A percentile compares a stretch with the other conserved stretches of the same genome.
phyloP scores from a whole-genome alignment of 495 filamentous ascomycete genomes.

The Penicillium robsamsonii region DNA sequence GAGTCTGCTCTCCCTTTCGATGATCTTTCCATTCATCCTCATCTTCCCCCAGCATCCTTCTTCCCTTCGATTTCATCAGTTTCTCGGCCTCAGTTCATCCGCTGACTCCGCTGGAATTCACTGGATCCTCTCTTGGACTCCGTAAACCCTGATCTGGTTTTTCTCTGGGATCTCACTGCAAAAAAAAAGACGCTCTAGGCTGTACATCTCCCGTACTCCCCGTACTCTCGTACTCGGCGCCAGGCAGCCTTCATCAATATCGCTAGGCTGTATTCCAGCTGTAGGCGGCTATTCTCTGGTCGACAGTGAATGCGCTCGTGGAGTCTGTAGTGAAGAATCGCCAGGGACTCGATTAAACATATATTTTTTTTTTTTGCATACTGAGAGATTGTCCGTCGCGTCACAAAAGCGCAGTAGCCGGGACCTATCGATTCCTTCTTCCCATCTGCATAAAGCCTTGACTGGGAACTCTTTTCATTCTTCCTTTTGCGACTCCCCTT shows the following conservation, averaged over 20 bases:
- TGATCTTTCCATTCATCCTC: conserved; percentile 18
- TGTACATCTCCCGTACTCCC: conserved; percentile 34
- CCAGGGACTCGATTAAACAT: conserved; percentile 29
- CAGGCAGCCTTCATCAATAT: conserved; percentile 26
- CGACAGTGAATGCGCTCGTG: conserved; percentile 38
- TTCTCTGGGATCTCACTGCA: conserved; percentile 21
- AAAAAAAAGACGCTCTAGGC: conserved; percentile 29
- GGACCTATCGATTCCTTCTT: background rate
- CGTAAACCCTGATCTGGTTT: conserved; percentile 29
- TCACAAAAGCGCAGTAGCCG: conserved; percentile 11
- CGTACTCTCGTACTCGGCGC: conserved; percentile 32
- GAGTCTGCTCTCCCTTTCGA: conserved; percentile 21
- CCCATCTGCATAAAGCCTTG: conserved; percentile 3
- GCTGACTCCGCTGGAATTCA: background rate
- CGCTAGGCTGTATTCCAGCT: conserved; percentile 48
- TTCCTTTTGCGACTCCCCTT: conserved; percentile 14
- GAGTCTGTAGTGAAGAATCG: conserved; percentile 45
- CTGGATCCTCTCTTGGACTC: conserved; percentile 18
- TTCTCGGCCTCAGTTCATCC: conserved; percentile 8
- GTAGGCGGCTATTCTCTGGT: conserved; percentile 42
- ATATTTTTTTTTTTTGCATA: conserved; percentile 8
- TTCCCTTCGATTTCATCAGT: conserved; percentile 19
- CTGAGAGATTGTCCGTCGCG: background rate
- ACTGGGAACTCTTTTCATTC: background rate
- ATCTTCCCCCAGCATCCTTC: conserved; percentile 17